Evolutionary conservation across 1,284 basidiomycete species (phyloP).

Genomic region (Ceratobasidium sp.): DNA sequence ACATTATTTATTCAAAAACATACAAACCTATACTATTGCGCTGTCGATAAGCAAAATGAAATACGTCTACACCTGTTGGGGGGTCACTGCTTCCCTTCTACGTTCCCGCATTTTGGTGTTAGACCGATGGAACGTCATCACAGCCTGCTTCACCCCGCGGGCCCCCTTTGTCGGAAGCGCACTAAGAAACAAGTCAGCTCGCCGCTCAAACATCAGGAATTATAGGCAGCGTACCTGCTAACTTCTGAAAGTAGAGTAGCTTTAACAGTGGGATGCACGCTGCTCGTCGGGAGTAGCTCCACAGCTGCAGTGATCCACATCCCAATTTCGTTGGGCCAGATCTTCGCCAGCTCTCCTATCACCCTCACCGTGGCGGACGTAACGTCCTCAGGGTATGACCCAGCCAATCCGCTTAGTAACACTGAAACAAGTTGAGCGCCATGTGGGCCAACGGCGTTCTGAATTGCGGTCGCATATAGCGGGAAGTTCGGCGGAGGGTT

Average conservation of each 20-base stretch:
- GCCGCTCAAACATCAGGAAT: not conserved
- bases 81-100: conserved; percentile 38
- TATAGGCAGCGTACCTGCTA: conserved; percentile 70
- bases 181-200: conserved; percentile 56
- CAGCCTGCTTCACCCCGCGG: conserved; percentile 82
- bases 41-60: conserved; percentile 9
- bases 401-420: conserved; percentile 81
- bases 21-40: conserved; percentile 35
- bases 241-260: conserved; percentile 78
- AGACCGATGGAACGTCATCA: conserved; percentile 55
- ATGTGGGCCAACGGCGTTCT: conserved; percentile 74
- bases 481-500: conserved; percentile 63
- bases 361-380: conserved; percentile 79
- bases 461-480: conserved; percentile 73
- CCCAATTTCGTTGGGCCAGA: conserved; percentile 75
- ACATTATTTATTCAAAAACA: conserved; percentile 35
- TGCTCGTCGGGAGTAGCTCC: conserved; percentile 72
- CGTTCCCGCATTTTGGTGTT: conserved; percentile 49
- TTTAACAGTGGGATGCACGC: conserved; percentile 76
- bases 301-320: conserved; percentile 78
- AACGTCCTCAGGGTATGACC: conserved; percentile 89
- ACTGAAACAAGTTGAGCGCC: conserved; percentile 78
- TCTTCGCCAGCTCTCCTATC: conserved; percentile 72
- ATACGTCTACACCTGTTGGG: conserved; percentile 32
- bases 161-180: conserved; percentile 70